Percentiles rank a stretch among this genome's conserved stretches.
Evolutionary conservation across 495 filamentous ascomycete species (phyloP).

Genomic region (Friedmanniomyces simplex): DNA sequence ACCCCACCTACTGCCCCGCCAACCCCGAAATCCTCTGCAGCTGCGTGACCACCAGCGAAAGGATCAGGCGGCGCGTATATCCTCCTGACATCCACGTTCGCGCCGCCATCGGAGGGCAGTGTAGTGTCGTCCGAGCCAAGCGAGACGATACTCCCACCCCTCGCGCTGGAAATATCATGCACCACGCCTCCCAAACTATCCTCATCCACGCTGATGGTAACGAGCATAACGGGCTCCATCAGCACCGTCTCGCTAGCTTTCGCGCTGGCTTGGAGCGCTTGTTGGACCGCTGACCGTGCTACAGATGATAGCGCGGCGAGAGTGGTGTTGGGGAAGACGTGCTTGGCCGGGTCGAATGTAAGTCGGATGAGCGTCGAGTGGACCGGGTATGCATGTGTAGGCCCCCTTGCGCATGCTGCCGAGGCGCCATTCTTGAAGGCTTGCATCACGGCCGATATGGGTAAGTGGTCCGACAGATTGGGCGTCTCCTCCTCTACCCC

Average conservation of each 20-base stretch:
- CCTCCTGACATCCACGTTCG: constrained; percentile 51
- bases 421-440: constrained; percentile 66
- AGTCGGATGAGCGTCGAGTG: constrained; percentile 58
- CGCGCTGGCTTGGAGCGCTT: constrained; percentile 48
- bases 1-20: background rate
- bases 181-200: constrained; percentile 72
- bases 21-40: background rate
- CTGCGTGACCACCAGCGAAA: constrained; percentile 44
- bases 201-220: constrained; percentile 75
- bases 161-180: constrained; percentile 70
- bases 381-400: constrained; percentile 63
- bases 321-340: constrained; percentile 60
- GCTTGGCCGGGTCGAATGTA: constrained; percentile 50
- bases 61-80: constrained; percentile 82
- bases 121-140: constrained; percentile 51
- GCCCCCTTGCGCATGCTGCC: constrained; percentile 79
- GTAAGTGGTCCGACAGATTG: constrained; percentile 48
- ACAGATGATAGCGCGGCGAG: constrained; percentile 68
- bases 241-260: constrained; percentile 42
- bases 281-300: constrained; percentile 58
- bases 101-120: constrained; percentile 28
- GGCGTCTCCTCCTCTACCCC: constrained; percentile 9
- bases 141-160: constrained; percentile 77
- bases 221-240: constrained; percentile 89
- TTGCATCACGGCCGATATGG: constrained; percentile 45